A percentile compares a stretch with the other conserved stretches of the same genome.
Evolutionary conservation across 2,329 filamentous ascomycete genomes (phyloP).

Genomic region (Apiospora malaysiana): DNA sequence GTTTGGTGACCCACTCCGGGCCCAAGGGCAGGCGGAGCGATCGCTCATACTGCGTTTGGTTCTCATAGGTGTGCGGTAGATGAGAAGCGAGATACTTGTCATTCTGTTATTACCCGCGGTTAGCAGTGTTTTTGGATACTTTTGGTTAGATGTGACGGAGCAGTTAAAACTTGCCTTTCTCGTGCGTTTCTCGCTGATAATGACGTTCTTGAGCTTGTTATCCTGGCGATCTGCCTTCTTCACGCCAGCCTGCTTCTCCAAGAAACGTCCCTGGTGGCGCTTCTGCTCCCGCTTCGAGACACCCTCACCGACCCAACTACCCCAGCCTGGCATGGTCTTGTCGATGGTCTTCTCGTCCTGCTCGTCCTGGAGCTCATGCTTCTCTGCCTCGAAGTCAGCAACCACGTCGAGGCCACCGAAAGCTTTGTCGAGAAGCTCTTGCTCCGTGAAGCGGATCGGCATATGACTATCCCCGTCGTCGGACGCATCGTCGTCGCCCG

Average conservation of each 20-base stretch:
- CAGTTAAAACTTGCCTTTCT: constrained; percentile 70
- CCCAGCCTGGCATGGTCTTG: constrained; percentile 92
- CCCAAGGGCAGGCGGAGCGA: constrained; percentile 86
- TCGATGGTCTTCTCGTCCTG: constrained; percentile 86
- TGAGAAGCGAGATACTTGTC: constrained; percentile 83
- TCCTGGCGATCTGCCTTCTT: constrained; percentile 81
- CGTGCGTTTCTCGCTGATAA: constrained; percentile 88
- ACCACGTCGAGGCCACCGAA: constrained; percentile 90
- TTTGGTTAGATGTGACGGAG: background rate
- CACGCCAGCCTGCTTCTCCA: constrained; percentile 74
- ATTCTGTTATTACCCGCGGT: constrained; percentile 63
- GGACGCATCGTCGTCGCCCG: constrained; percentile 43
- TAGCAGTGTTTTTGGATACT: constrained; percentile 21
- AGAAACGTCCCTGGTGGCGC: constrained; percentile 65
- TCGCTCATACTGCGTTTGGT: constrained; percentile 85
- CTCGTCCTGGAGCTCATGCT: constrained; percentile 70
- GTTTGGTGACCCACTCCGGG: constrained; percentile 96
- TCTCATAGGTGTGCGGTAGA: constrained; percentile 91
- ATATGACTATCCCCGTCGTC: constrained; percentile 58
- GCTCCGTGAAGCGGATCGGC: constrained; percentile 63
- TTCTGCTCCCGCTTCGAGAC: constrained; percentile 73
- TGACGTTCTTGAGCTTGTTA: constrained; percentile 80
- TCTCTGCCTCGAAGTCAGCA: constrained; percentile 81
- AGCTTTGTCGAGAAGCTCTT: constrained; percentile 76
- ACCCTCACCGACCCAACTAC: constrained; percentile 86